A percentile compares a stretch with the other conserved stretches of the same genome.
phyloP scores from a whole-genome alignment of 2,329 filamentous ascomycete species.

The Stemphylium lycopersici region DNA sequence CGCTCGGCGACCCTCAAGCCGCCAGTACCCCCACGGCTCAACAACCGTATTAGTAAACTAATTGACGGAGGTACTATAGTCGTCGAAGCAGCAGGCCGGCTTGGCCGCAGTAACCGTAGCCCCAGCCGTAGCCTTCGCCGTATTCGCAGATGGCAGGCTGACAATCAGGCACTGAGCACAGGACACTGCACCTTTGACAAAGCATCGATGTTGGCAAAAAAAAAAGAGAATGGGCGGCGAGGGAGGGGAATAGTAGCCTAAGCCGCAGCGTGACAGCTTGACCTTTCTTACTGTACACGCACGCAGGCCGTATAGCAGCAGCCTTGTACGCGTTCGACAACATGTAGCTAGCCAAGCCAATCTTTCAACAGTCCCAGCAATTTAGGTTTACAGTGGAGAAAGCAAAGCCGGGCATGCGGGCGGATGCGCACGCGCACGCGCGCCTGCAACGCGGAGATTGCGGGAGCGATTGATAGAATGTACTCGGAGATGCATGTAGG shows the following conservation, averaged over 20 bases:
- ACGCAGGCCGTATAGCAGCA: conserved; percentile 13
- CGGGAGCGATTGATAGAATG: background rate
- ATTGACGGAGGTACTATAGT: background rate
- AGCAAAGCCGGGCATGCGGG: background rate
- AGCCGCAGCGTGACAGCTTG: conserved; percentile 37
- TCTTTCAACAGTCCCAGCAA: conserved; percentile 21
- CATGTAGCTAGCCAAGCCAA: conserved; percentile 23
- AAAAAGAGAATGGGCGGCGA: too few relatives aligned
- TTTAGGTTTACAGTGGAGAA: conserved; percentile 10
- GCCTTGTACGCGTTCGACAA: conserved; percentile 38
- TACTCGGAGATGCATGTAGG: too few relatives aligned
- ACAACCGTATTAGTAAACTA: background rate
- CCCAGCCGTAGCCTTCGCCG: background rate
- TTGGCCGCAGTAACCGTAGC: background rate
- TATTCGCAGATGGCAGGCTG: conserved; percentile 2
- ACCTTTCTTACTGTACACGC: conserved; percentile 21
- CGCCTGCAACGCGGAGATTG: background rate
- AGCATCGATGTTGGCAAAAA: conserved; percentile 27
- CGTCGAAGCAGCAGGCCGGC: background rate
- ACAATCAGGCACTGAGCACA: background rate
- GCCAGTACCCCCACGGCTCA: background rate
- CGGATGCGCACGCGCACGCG: background rate
- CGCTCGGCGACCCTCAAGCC: background rate
- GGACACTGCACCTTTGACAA: conserved; percentile 18
- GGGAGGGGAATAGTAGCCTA: conserved; percentile 26